These are phyloP conservation scores for Botryobasidium botryosum DNA, from an alignment of 768 basidiomycete species.

Conservation along the genomic window DNA sequence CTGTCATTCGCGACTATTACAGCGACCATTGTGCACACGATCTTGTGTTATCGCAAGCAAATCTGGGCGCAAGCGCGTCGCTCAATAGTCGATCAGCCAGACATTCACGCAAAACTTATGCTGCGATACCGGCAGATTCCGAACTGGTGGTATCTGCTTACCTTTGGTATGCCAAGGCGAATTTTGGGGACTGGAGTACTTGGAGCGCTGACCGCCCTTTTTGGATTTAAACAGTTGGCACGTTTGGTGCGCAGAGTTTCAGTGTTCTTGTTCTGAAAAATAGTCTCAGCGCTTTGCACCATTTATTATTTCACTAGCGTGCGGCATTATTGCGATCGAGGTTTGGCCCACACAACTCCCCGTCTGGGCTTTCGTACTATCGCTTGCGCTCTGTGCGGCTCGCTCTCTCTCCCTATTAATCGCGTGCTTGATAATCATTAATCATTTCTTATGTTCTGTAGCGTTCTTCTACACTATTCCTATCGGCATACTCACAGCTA, in stretches of 20 bases:
- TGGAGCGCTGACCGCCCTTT: too few species aligned
- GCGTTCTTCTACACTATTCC: slow-evolving; percentile 6
- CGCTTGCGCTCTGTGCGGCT: not conserved
- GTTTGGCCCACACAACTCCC: slow-evolving; percentile 7
- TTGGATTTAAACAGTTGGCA: too few species aligned
- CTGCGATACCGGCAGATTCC: not conserved
- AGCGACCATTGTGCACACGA: slow-evolving; percentile 14
- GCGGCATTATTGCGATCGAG: slow-evolving; percentile 2
- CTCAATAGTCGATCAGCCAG: not conserved
- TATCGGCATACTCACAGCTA: slow-evolving; percentile 15
- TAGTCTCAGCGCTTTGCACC: not conserved
- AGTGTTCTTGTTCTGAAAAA: not conserved
- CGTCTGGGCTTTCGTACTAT: slow-evolving; percentile 7
- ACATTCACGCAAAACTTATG: not conserved
- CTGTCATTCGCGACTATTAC: slow-evolving; percentile 16
- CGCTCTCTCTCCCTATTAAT: not conserved
- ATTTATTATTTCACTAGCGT: not conserved
- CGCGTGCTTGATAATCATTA: too few species aligned
- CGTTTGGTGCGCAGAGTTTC: not conserved
- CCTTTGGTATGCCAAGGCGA: slow-evolving; percentile 1
- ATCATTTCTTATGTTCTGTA: too few species aligned
- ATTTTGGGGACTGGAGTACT: too few species aligned
- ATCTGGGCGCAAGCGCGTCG: not conserved
- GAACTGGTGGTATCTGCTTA: slow-evolving; percentile 12
- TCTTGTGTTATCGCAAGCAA: slow-evolving; percentile 10